Conservation (phyloP, 1,284 basidiomycete genomes). For the Ustilago xerochloae region DNA sequence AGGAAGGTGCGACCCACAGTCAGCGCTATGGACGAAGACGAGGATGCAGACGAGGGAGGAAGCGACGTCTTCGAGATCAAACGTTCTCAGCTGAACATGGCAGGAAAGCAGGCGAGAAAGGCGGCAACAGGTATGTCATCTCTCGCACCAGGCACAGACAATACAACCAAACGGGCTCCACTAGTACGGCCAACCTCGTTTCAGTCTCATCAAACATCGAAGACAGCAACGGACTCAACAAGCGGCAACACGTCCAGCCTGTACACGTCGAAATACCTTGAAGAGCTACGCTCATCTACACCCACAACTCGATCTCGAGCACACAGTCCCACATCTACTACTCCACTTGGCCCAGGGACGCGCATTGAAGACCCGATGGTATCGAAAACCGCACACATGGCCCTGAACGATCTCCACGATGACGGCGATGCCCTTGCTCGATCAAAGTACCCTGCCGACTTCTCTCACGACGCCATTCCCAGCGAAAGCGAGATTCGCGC, state of each 20-base stretch:
- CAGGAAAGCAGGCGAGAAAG: constrained; percentile 15
- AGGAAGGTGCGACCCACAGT: background rate
- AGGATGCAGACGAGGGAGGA: constrained; percentile 2
- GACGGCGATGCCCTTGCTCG: constrained; percentile 15
- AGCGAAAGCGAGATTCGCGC: constrained; percentile 51
- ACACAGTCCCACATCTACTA: constrained; percentile 8
- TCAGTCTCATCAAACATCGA: background rate
- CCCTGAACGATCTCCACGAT: constrained; percentile 2
- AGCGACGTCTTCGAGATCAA: constrained; percentile 25
- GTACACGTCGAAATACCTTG: constrained; percentile 39
- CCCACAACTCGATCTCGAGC: constrained; percentile 19
- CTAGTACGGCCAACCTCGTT: constrained; percentile 25
- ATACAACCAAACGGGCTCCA: constrained; percentile 6
- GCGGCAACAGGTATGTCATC: background rate
- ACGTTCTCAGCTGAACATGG: constrained; percentile 16
- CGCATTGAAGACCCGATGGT: constrained; percentile 32
- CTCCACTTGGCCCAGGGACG: constrained; percentile 12
- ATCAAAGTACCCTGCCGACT: constrained; percentile 29
- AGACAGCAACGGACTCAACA: background rate
- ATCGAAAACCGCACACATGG: constrained; percentile 9
- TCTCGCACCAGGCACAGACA: constrained; percentile 2
- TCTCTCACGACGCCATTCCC: constrained; percentile 42
- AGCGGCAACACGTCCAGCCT: background rate
- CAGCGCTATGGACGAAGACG: constrained; percentile 14
- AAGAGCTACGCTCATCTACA: constrained; percentile 37